Conservation (phyloP, 2,329 filamentous ascomycete genomes). For the Arthrinium phaeospermum region DNA sequence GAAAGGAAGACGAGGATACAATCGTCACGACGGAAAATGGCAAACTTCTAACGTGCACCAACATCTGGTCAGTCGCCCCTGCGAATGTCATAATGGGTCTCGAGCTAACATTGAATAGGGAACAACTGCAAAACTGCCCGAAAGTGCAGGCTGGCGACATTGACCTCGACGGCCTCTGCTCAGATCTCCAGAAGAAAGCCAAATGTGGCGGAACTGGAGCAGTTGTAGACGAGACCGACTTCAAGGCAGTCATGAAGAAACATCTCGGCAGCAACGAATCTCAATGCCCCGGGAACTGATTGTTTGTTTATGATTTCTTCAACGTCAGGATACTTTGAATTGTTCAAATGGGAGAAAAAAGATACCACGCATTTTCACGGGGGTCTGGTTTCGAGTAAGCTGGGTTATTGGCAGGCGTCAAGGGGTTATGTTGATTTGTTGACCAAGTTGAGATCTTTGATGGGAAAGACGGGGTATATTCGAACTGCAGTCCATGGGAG, state of each 20-base stretch:
- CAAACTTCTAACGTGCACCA: slow-evolving; percentile 80
- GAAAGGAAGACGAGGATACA: slow-evolving; percentile 73
- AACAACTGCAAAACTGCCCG: slow-evolving; percentile 84
- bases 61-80: slow-evolving; percentile 72
- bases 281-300: slow-evolving; percentile 29
- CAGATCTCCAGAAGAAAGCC: slow-evolving; percentile 92
- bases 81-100: not conserved
- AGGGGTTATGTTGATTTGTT: not conserved
- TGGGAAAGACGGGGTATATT: not conserved
- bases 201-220: slow-evolving; percentile 92
- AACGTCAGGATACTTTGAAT: not conserved
- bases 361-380: slow-evolving; percentile 16
- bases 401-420: slow-evolving; percentile 8
- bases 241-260: slow-evolving; percentile 77
- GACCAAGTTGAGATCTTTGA: not conserved
- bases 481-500: not conserved
- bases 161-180: slow-evolving; percentile 91
- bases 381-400: slow-evolving; percentile 1
- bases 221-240: slow-evolving; percentile 87
- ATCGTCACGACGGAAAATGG: slow-evolving; percentile 62
- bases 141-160: slow-evolving; percentile 90
- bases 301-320: not conserved
- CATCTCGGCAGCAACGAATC: slow-evolving; percentile 56
- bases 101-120: slow-evolving; percentile 67
- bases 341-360: not conserved